phyloP scores from a whole-genome alignment of 2,329 filamentous ascomycete species.

The Colletotrichum orchidophilum region DNA sequence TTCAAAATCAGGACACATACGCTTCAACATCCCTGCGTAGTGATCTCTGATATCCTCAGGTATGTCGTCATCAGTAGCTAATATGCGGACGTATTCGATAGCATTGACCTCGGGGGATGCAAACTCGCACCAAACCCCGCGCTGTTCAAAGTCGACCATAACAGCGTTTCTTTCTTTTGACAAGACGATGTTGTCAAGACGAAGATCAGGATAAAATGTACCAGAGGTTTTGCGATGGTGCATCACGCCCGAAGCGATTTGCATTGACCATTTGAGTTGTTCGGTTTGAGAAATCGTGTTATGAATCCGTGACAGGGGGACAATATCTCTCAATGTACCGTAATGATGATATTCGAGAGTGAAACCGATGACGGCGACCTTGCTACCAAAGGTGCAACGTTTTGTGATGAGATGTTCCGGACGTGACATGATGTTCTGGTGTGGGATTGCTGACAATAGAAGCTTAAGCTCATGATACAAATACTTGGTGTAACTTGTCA shows the following conservation, averaged over 20 bases:
- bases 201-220: slow-evolving; percentile 67
- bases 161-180: slow-evolving; percentile 56
- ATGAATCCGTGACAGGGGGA: slow-evolving; percentile 62
- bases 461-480: slow-evolving; percentile 69
- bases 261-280: slow-evolving; percentile 63
- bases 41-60: slow-evolving; percentile 48
- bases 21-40: slow-evolving; percentile 52
- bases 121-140: slow-evolving; percentile 71
- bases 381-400: slow-evolving; percentile 63
- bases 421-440: slow-evolving; percentile 61
- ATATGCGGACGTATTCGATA: slow-evolving; percentile 65
- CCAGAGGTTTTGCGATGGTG: slow-evolving; percentile 57
- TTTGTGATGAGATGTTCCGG: slow-evolving; percentile 67
- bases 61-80: slow-evolving; percentile 60
- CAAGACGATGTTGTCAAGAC: slow-evolving; percentile 68
- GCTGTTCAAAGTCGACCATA: slow-evolving; percentile 71
- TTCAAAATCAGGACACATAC: slow-evolving; percentile 59
- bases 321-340: slow-evolving; percentile 64
- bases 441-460: slow-evolving; percentile 60
- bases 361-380: slow-evolving; percentile 65
- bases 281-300: slow-evolving; percentile 50
- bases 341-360: slow-evolving; percentile 61
- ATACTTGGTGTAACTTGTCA: slow-evolving; percentile 67
- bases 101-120: slow-evolving; percentile 68
- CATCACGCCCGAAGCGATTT: slow-evolving; percentile 60